Evolutionary conservation across 2,329 filamentous ascomycete genomes (phyloP).

Genomic region (Ascochyta pisi): DNA sequence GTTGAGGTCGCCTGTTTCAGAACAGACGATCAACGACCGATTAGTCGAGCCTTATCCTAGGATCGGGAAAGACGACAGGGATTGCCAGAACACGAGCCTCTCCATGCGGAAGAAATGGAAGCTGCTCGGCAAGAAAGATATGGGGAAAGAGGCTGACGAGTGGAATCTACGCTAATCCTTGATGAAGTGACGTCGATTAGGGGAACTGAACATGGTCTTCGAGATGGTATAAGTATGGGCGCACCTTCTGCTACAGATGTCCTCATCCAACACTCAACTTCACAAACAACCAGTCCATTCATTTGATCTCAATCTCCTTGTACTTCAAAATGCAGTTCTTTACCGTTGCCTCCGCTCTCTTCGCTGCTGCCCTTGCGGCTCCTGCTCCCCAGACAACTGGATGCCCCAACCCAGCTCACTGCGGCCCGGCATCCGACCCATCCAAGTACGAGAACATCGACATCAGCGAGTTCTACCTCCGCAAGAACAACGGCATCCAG

Average conservation of each 20-base stretch:
- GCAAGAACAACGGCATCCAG: slow-evolving; percentile 29
- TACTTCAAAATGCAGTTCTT: slow-evolving; percentile 28
- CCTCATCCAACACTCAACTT: background rate
- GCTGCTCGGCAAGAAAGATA: slow-evolving; percentile 4
- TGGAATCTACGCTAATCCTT: background rate
- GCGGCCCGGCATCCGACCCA: slow-evolving; percentile 17
- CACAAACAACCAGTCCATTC: background rate
- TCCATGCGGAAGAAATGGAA: slow-evolving; percentile 1
- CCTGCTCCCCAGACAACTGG: slow-evolving; percentile 27
- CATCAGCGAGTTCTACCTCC: slow-evolving; percentile 27
- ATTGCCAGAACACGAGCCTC: background rate
- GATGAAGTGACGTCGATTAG: slow-evolving; percentile 11
- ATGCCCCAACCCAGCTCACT: slow-evolving; percentile 34
- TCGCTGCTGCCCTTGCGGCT: slow-evolving; percentile 26
- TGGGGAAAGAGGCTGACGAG: slow-evolving; percentile 4
- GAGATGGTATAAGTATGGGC: slow-evolving; percentile 24
- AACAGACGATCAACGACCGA: background rate
- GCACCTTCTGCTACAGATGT: background rate
- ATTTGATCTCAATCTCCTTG: background rate
- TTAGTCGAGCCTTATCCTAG: background rate
- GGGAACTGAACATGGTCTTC: background rate
- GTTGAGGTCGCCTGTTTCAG: slow-evolving; percentile 1
- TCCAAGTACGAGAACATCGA: slow-evolving; percentile 29
- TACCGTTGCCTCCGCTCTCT: slow-evolving; percentile 27
- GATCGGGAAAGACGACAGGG: background rate